phyloP scores from a whole-genome alignment of 495 filamentous ascomycete species.

The Rhizodiscina lignyota region DNA sequence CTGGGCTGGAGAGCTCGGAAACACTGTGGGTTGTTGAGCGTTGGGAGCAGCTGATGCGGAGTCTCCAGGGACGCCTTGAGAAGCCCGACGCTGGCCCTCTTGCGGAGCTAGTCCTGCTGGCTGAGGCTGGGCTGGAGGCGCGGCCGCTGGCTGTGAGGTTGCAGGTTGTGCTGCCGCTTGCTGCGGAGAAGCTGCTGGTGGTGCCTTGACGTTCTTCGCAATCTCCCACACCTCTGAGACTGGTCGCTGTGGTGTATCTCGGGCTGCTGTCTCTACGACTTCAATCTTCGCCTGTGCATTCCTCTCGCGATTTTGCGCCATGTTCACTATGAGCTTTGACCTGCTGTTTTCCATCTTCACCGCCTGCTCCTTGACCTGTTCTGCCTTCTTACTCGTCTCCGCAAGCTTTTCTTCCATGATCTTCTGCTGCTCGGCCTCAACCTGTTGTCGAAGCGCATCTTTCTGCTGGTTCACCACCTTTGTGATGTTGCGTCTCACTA shows the following conservation, averaged over 20 bases:
- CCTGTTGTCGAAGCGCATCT: constrained; percentile 28
- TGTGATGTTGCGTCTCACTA: constrained; percentile 52
- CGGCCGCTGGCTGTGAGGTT: constrained; percentile 1
- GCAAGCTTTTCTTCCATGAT: constrained; percentile 18
- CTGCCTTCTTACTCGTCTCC: constrained; percentile 25
- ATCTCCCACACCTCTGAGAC: constrained; percentile 75
- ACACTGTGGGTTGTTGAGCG: neutral
- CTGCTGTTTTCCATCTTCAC: constrained; percentile 45
- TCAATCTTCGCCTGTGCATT: constrained; percentile 52
- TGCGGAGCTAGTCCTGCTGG: constrained; percentile 1
- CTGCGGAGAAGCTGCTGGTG: constrained; percentile 19
- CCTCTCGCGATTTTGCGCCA: constrained; percentile 56
- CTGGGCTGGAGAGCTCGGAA: neutral
- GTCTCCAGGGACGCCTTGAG: constrained; percentile 1
- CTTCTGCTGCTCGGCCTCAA: constrained; percentile 27
- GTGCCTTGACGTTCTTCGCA: constrained; percentile 50
- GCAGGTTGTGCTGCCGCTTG: constrained; percentile 4
- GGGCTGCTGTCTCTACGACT: constrained; percentile 60
- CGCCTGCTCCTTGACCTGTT: constrained; percentile 30
- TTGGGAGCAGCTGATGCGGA: neutral
- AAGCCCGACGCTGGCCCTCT: too few relatives aligned
- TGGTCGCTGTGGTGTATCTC: constrained; percentile 64
- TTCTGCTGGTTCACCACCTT: constrained; percentile 37
- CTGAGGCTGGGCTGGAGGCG: constrained; percentile 4
- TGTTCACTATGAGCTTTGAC: constrained; percentile 53